Base-by-base conservation (phyloP, 805 yeast genomes). In the Starmera pachycereana region DNA sequence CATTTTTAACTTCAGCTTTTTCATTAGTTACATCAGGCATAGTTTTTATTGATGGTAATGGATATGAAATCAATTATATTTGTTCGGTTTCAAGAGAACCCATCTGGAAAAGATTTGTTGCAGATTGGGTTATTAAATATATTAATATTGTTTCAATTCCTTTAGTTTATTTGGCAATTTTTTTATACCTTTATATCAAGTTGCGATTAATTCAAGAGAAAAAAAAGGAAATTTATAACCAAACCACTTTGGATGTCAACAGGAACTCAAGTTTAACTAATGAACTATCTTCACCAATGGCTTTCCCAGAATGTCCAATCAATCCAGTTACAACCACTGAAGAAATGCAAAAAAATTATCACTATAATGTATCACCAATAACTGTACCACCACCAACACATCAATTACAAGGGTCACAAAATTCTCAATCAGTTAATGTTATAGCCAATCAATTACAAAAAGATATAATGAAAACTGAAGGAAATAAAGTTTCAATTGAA, bases 91-190 rank as follows among this genome's bases (percentile, higher is more conserved):
- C 52, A 7, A 16, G 14, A 5, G 1, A 1, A 1, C 57, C 56
- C 1, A 14, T 40, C 1, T 53, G 57, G 57, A 50, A 47, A 28
- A 29, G 49, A 12, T 12, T 53, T 7, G 37, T 53, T 12, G 35
- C 44, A 8, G 46, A 39, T n/a, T 53, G 45, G 43, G 33, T 39
- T 2, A 18, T 53, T 32, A 46, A 46, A 27, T 53, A 37, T 40
- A 12, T 47, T 34, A 50, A 46, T 34, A 6, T 50, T 9, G 4
- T 46, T 9, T 8, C 42, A 4, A 51, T 53, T 12, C 32, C 47
- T 8, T 2, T 22, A 4, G 46, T 47, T 5, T 53, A 53, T 41
- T 22, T 43, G 3, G 12, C 47, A 11, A 50, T 51, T 30, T 41
- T 45, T 19, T 19, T 45, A 14, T 49, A 48, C 33, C 33, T 53